These are phyloP conservation scores for Moelleriella libera DNA, from an alignment of 2,329 filamentous ascomycete species.

Conservation along the genomic window DNA sequence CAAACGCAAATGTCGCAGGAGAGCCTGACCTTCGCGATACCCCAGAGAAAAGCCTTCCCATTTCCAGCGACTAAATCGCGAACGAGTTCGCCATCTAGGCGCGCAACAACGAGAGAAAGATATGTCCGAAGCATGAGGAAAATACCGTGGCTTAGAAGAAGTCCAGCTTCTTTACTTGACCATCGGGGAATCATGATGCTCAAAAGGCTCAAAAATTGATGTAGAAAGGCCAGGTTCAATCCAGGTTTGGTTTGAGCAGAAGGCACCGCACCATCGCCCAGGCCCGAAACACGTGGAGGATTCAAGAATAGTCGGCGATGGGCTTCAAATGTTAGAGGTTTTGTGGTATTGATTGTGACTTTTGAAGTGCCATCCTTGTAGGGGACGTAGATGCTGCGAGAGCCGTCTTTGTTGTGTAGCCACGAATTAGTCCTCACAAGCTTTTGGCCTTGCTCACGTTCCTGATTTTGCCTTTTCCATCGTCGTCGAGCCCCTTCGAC, in stretches of 20 bases:
- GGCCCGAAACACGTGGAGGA: slow-evolving; percentile 68
- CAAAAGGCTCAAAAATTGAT: slow-evolving; percentile 90
- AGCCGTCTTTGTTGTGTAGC: slow-evolving; percentile 85
- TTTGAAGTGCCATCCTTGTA: slow-evolving; percentile 81
- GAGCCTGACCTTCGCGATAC: slow-evolving; percentile 56
- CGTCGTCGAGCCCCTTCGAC: slow-evolving; percentile 67
- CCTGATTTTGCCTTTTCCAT: slow-evolving; percentile 59
- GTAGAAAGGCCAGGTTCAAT: slow-evolving; percentile 85
- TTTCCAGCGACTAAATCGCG: slow-evolving; percentile 92
- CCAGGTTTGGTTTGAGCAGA: slow-evolving; percentile 86
- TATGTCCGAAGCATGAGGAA: slow-evolving; percentile 91
- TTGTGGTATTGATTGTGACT: slow-evolving; percentile 81
- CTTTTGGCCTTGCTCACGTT: slow-evolving; percentile 69
- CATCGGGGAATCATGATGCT: slow-evolving; percentile 97
- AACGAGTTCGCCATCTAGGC: slow-evolving; percentile 90
- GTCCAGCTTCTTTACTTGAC: slow-evolving; percentile 87
- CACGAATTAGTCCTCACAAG: slow-evolving; percentile 86
- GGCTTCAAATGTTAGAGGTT: slow-evolving; percentile 88
- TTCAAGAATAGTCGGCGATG: slow-evolving; percentile 88
- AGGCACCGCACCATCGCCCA: slow-evolving; percentile 63
- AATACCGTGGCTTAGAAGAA: slow-evolving; percentile 75
- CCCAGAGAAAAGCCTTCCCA: slow-evolving; percentile 75
- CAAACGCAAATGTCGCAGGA: background rate
- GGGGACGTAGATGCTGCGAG: slow-evolving; percentile 86
- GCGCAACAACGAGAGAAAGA: slow-evolving; percentile 80